phyloP scores from a whole-genome alignment of 2,329 filamentous ascomycete species.

The Fusarium oxysporum region DNA sequence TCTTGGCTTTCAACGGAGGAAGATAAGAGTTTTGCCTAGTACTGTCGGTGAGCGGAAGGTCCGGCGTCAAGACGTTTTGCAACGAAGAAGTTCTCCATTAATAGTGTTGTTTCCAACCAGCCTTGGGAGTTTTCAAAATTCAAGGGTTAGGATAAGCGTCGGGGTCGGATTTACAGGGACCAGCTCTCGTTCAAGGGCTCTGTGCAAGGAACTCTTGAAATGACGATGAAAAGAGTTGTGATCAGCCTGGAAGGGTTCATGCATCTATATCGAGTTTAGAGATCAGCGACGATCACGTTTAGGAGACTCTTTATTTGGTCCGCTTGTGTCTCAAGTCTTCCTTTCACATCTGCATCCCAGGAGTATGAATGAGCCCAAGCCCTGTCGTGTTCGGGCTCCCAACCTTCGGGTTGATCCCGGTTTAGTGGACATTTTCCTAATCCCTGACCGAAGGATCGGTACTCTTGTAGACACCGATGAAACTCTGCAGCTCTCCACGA shows the following conservation, averaged over 20 bases:
- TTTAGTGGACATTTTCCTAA: constrained; percentile 28
- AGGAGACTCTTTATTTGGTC: constrained; percentile 1
- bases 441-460: constrained; percentile 42
- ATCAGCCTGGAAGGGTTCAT: not conserved
- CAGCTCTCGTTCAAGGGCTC: not conserved
- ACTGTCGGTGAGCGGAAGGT: constrained; percentile 38
- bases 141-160: constrained; percentile 26
- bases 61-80: constrained; percentile 6
- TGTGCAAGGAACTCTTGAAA: not conserved
- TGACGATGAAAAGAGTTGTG: not conserved
- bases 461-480: constrained; percentile 40
- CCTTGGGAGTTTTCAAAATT: constrained; percentile 15
- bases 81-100: constrained; percentile 11
- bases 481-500: constrained; percentile 36
- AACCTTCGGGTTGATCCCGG: constrained; percentile 27
- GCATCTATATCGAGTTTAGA: not conserved
- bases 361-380: constrained; percentile 1
- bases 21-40: constrained; percentile 30
- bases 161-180: constrained; percentile 12
- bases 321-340: not conserved
- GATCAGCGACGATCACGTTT: not conserved
- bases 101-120: constrained; percentile 12
- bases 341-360: constrained; percentile 2
- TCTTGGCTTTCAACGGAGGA: constrained; percentile 29
- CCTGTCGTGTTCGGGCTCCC: constrained; percentile 17